These are phyloP conservation scores for Cladosporium sp. DNA, from an alignment of 2,329 filamentous ascomycete species.

Conservation along the genomic window DNA sequence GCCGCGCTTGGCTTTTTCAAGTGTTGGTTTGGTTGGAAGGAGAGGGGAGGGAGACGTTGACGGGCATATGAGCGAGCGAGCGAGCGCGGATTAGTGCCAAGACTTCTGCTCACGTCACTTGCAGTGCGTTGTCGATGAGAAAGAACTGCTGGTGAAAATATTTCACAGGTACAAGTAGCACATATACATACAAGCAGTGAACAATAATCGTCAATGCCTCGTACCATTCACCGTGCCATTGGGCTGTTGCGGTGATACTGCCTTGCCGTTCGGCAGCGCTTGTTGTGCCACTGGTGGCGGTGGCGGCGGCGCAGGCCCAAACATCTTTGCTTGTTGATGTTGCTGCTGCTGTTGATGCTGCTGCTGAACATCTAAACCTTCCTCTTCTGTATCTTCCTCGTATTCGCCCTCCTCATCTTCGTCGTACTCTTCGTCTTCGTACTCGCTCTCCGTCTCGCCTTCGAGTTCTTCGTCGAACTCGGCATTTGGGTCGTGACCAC, in stretches of 20 bases:
- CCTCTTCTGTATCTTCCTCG: slow-evolving; percentile 59
- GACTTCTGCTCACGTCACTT: slow-evolving; percentile 3
- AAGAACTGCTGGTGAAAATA: neutral
- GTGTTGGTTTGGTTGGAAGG: slow-evolving; percentile 9
- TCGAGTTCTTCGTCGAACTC: slow-evolving; percentile 29
- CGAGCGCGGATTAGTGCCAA: neutral
- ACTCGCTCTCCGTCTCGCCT: slow-evolving; percentile 60
- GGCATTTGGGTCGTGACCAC: slow-evolving; percentile 18
- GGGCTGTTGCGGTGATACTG: slow-evolving; percentile 10
- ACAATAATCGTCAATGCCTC: slow-evolving; percentile 21
- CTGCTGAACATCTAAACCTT: slow-evolving; percentile 28
- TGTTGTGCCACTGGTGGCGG: slow-evolving; percentile 37
- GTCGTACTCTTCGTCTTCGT: slow-evolving; percentile 56
- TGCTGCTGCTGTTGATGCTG: neutral
- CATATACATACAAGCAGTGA: slow-evolving; percentile 10
- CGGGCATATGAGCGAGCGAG: neutral
- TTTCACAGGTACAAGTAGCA: slow-evolving; percentile 7
- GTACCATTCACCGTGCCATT: slow-evolving; percentile 26
- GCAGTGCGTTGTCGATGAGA: neutral
- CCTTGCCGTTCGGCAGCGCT: slow-evolving; percentile 26
- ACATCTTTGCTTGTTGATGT: slow-evolving; percentile 26
- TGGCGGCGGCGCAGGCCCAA: slow-evolving; percentile 47
- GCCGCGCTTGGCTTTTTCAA: slow-evolving; percentile 23
- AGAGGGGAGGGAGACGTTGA: neutral
- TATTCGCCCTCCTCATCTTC: slow-evolving; percentile 61